A percentile compares a stretch with the other conserved stretches of the same genome.
These are phyloP conservation scores for Cylindrotheca fusiformis DNA, from an alignment of 108 stramenopile species.

Conservation along the genomic window DNA sequence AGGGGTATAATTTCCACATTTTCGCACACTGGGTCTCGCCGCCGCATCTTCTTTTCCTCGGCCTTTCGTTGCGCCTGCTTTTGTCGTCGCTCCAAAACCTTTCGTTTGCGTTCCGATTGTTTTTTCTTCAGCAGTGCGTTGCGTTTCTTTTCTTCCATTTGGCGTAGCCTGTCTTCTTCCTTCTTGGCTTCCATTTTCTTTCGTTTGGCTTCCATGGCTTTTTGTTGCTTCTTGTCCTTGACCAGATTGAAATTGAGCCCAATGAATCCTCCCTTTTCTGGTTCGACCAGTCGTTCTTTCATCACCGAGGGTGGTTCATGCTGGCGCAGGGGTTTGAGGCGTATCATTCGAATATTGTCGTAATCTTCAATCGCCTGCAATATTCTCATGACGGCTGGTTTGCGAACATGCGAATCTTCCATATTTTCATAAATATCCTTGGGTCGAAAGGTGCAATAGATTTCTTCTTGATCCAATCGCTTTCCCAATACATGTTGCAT, in stretches of 20 bases:
- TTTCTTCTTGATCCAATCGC: constrained; percentile 68
- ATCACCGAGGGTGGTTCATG: constrained; percentile 22
- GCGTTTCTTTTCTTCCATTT: not conserved
- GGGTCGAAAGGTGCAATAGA: constrained; percentile 69
- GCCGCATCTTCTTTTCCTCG: not conserved
- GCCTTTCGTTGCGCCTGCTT: not conserved
- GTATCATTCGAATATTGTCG: constrained; percentile 58
- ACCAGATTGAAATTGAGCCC: constrained; percentile 24
- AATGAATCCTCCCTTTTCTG: constrained; percentile 29
- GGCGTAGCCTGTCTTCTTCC: not conserved
- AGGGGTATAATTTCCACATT: not conserved
- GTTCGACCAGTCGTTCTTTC: constrained; percentile 4
- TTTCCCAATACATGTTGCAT: constrained; percentile 74
- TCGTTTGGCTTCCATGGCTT: not conserved
- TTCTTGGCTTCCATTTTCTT: constrained; percentile 2
- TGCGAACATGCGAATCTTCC: constrained; percentile 50
- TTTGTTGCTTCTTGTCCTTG: not conserved
- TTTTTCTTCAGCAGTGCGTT: not conserved
- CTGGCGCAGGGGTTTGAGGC: constrained; percentile 31
- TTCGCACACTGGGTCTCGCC: not conserved
- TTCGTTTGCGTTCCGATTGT: not conserved
- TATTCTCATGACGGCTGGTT: constrained; percentile 45
- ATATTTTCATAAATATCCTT: constrained; percentile 49
- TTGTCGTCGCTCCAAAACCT: not conserved
- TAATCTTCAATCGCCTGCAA: constrained; percentile 50